Evolutionary conservation across 768 basidiomycete species (phyloP).

Genomic region (Hygrophorus pudorinus): DNA sequence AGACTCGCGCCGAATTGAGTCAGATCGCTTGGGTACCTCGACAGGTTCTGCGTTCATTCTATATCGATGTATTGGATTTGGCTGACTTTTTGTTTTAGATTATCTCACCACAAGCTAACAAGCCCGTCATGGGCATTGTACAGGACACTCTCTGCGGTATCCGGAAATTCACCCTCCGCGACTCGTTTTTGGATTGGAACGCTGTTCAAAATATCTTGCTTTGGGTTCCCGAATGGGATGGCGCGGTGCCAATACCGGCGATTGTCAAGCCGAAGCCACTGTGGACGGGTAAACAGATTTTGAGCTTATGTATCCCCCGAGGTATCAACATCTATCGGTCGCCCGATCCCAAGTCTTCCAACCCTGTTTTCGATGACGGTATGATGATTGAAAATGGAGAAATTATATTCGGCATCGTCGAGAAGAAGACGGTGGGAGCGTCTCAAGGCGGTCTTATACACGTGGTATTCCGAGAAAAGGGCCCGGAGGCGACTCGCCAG

Average conservation of each 20-base stretch:
- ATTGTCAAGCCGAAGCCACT: slow-evolving; percentile 95
- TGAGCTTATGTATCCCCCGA: slow-evolving; percentile 85
- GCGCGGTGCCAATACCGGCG: slow-evolving; percentile 81
- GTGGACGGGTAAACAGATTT: slow-evolving; percentile 97
- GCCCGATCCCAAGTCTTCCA: slow-evolving; percentile 67
- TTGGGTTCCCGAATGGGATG: slow-evolving; percentile 99
- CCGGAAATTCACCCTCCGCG: slow-evolving; percentile 93
- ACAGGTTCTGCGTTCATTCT: slow-evolving; percentile 45
- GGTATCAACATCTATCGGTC: slow-evolving; percentile 89
- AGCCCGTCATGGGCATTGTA: slow-evolving; percentile 99
- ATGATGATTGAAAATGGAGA: slow-evolving; percentile 97
- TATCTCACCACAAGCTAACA: slow-evolving; percentile 98
- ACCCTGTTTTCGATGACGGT: slow-evolving; percentile 86
- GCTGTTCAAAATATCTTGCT: slow-evolving; percentile 95
- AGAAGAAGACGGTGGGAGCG: slow-evolving; percentile 98
- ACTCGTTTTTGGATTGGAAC: slow-evolving; percentile 92
- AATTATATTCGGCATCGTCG: slow-evolving; percentile 87
- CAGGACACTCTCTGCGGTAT: slow-evolving; percentile 98
- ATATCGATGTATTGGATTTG: background rate
- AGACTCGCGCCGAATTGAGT: slow-evolving; percentile 94
- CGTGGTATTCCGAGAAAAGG: slow-evolving; percentile 95
- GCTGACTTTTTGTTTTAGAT: slow-evolving; percentile 44
- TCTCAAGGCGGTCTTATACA: slow-evolving; percentile 92
- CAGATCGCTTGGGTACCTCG: slow-evolving; percentile 98
- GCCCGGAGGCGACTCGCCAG: slow-evolving; percentile 80